A percentile compares a stretch with the other conserved stretches of the same genome.
Conservation (phyloP, 208 protist species). For the Leishmania gerbilli region DNA sequence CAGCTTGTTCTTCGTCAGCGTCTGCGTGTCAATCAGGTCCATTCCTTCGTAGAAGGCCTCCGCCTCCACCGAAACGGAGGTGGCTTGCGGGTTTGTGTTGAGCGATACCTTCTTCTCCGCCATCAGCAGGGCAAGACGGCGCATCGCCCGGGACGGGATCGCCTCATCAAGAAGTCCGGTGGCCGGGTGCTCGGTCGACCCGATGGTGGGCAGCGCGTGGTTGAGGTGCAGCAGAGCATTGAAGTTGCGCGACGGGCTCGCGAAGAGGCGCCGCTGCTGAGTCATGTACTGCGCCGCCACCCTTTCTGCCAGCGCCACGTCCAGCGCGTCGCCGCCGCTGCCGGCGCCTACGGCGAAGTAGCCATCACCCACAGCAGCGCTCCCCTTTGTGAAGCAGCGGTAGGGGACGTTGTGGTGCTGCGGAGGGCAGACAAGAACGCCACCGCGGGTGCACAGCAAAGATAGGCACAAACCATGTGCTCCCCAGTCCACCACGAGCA, state of each 20-base stretch:
- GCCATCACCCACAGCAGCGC: constrained; percentile 8
- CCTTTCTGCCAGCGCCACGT: constrained; percentile 65
- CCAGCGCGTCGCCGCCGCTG: constrained; percentile 70
- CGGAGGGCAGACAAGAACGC: constrained; percentile 43
- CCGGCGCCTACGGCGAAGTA: constrained; percentile 25
- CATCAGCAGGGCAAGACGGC: constrained; percentile 58
- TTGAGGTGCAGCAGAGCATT: constrained; percentile 30
- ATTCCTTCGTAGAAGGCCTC: constrained; percentile 90
- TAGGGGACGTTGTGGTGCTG: constrained; percentile 31
- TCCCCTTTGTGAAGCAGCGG: constrained; percentile 36
- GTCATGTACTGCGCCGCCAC: constrained; percentile 76
- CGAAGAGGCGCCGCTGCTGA: constrained; percentile 65
- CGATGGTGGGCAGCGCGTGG: constrained; percentile 22
- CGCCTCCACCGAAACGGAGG: constrained; percentile 74
- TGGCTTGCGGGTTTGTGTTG: constrained; percentile 59
- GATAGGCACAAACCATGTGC: constrained; percentile 65
- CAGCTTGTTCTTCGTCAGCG: constrained; percentile 65
- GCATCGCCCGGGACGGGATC: constrained; percentile 75
- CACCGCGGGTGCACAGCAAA: constrained; percentile 51
- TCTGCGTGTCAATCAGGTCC: constrained; percentile 81
- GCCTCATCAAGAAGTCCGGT: constrained; percentile 45
- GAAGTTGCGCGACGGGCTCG: constrained; percentile 41
- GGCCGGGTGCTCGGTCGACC: constrained; percentile 25
- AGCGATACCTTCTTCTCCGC: constrained; percentile 85
- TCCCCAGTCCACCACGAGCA: constrained; percentile 88